A percentile compares a stretch with the other conserved stretches of the same genome.
Evolutionary conservation across 2,329 filamentous ascomycete genomes (phyloP).

Genomic region (Penicillium hordei): DNA sequence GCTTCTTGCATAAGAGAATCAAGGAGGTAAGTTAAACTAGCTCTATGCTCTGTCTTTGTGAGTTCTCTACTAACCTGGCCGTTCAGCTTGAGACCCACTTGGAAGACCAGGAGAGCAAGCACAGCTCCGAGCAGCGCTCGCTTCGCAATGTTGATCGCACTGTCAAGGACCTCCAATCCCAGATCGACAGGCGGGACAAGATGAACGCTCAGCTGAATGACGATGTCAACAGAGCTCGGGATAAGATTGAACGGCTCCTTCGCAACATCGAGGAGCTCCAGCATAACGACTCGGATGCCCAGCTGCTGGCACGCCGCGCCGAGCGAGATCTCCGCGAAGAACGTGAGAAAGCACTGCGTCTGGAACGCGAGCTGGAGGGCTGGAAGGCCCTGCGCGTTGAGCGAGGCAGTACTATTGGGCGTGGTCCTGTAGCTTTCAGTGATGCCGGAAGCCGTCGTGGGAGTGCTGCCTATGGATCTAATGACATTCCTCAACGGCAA

Average conservation of each 20-base stretch:
- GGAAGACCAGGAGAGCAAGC: conserved; percentile 76
- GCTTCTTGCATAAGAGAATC: conserved; percentile 89
- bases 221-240: conserved; percentile 79
- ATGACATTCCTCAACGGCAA: conserved; percentile 64
- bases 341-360: conserved; percentile 71
- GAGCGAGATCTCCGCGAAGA: conserved; percentile 90
- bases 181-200: conserved; percentile 92
- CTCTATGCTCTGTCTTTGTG: neutral
- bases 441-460: conserved; percentile 43
- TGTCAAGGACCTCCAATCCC: conserved; percentile 87
- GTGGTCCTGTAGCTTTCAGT: conserved; percentile 35
- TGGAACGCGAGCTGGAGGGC: conserved; percentile 86
- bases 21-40: conserved; percentile 71
- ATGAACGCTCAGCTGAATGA: conserved; percentile 76
- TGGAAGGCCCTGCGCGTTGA: conserved; percentile 73
- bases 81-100: conserved; percentile 79
- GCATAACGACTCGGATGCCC: conserved; percentile 75
- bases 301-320: conserved; percentile 78
- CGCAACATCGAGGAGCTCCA: conserved; percentile 92
- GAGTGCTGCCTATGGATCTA: conserved; percentile 40
- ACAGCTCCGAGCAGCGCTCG: conserved; percentile 78
- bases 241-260: conserved; percentile 87
- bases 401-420: conserved; percentile 45
- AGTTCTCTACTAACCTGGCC: conserved; percentile 21
- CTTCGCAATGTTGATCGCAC: conserved; percentile 90